phyloP scores from a whole-genome alignment of 176 grass and related monocot species.

The Triticum dicoccoides region DNA sequence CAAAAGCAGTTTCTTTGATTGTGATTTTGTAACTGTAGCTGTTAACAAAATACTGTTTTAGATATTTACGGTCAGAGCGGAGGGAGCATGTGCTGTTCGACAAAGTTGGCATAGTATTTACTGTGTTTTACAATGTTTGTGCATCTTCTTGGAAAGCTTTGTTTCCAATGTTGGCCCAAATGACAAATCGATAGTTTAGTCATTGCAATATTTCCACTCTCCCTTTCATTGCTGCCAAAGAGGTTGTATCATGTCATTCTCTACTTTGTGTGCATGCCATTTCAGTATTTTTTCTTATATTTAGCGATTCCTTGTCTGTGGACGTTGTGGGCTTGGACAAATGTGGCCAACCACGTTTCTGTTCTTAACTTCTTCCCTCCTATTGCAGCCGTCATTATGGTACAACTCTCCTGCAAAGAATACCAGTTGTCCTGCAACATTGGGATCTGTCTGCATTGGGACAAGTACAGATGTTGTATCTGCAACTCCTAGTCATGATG shows the following conservation, averaged over 20 bases:
- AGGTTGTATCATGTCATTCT: background rate
- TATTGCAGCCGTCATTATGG: conserved; percentile 24
- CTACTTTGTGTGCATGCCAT: background rate
- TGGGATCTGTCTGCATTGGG: background rate
- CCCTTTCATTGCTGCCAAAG: background rate
- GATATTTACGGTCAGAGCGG: background rate
- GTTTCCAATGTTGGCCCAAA: background rate
- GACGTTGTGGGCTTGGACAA: background rate
- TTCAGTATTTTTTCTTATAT: background rate
- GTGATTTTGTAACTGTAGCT: background rate
- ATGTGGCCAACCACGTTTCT: background rate
- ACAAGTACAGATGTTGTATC: background rate
- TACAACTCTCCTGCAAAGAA: conserved; percentile 21
- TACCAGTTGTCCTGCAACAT: background rate
- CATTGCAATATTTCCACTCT: background rate
- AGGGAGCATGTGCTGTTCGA: background rate
- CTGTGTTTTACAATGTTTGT: background rate
- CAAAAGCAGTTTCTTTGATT: background rate
- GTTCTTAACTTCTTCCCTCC: background rate
- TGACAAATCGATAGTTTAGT: background rate
- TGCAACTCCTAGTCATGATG: conserved; percentile 13
- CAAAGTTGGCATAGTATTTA: background rate
- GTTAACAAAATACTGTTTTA: background rate
- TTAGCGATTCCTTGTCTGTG: background rate
- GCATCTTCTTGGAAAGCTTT: background rate